Percentiles rank a stretch among this genome's conserved stretches.
Conservation (phyloP, 192 early-diverging fungal genomes). For the Backusella australiensis region DNA sequence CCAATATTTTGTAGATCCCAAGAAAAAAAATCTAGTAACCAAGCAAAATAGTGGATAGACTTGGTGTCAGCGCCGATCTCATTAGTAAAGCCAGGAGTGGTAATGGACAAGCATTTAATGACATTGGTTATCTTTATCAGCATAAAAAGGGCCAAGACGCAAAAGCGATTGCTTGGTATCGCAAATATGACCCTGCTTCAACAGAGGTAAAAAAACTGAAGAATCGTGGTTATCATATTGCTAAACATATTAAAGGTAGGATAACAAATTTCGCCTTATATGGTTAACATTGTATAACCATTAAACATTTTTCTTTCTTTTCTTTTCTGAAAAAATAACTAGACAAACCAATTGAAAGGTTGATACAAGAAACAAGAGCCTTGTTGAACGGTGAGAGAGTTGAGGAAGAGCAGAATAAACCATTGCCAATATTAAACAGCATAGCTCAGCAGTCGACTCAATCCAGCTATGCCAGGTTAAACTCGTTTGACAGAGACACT, state of each 20-base stretch:
- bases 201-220: neutral
- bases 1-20: neutral
- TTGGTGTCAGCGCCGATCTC: neutral
- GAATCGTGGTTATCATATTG: neutral
- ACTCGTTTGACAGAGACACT: neutral
- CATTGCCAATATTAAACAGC: neutral
- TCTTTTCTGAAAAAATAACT: neutral
- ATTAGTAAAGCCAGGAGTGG: neutral
- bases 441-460: neutral
- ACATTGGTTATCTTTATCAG: neutral
- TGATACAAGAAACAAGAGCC: neutral
- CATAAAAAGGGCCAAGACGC: neutral
- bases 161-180: neutral
- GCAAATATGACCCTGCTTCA: neutral
- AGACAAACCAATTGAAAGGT: neutral
- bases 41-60: neutral
- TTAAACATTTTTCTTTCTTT: neutral
- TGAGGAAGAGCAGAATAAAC: neutral
- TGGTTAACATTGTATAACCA: neutral
- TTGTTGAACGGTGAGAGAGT: neutral
- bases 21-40: neutral
- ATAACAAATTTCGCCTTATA: neutral
- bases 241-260: neutral
- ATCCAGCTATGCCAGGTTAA: neutral
- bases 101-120: neutral